These are phyloP conservation scores for Nitzschia palea DNA, from an alignment of 108 stramenopile genomes.

Conservation along the genomic window DNA sequence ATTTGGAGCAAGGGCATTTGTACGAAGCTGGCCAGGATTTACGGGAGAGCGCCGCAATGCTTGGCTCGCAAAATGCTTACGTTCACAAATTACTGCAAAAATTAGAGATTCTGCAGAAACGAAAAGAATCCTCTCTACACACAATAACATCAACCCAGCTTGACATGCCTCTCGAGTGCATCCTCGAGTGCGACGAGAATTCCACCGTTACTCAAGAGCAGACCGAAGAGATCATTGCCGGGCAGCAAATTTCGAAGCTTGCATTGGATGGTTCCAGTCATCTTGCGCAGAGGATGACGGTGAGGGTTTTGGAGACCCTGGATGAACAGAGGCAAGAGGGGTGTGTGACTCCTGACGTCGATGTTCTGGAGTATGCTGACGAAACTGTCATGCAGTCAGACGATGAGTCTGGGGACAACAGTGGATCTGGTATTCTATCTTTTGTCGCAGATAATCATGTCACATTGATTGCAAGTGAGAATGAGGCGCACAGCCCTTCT, in stretches of 20 bases:
- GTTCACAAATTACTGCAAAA: constrained; percentile 31
- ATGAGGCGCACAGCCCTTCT: too few species aligned
- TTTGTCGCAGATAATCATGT: too few species aligned
- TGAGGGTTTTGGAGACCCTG: neutral
- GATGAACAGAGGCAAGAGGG: neutral
- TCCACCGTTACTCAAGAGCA: neutral
- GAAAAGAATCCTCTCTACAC: neutral
- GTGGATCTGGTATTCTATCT: too few species aligned
- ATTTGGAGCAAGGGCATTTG: constrained; percentile 29
- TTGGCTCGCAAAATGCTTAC: constrained; percentile 21
- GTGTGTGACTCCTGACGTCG: neutral
- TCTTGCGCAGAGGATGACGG: neutral
- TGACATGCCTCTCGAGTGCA: neutral
- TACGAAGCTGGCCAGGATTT: constrained; percentile 14
- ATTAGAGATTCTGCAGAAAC: constrained; percentile 26
- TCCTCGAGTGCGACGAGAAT: constrained; percentile 5
- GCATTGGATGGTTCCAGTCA: neutral
- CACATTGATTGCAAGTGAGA: too few species aligned
- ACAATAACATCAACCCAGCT: neutral
- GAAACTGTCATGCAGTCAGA: too few species aligned
- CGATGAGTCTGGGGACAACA: too few species aligned
- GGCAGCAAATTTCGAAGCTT: neutral
- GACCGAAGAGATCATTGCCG: neutral
- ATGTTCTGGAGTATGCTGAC: neutral
- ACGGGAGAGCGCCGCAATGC: constrained; percentile 23